Base-by-base conservation (phyloP, 345 rosid species). In the Citrus cavaleriei region DNA sequence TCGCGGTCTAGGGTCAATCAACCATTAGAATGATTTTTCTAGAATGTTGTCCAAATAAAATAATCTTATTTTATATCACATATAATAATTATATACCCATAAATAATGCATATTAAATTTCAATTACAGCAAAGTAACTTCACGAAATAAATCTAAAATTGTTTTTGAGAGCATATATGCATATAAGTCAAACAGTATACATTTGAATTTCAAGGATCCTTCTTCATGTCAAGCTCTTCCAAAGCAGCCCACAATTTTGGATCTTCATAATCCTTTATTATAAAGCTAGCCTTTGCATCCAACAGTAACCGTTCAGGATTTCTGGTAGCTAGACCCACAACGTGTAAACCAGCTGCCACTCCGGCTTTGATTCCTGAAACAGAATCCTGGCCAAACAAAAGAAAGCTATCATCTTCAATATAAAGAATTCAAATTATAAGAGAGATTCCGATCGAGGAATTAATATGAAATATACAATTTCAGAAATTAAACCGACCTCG, bases 341-440 rank as follows among this genome's bases (percentile, higher is more conserved):
- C 98, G 0, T 95, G 97, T 89, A 94, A 87, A 25, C 95, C 98
- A 16, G 98, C 99, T 10, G 95, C 98, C 76, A 94, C 98, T 80
- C 97, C 99, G 25, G 98, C 98, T 84, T 73, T 91, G 19, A 94
- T 97, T 76, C 98, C 98, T 0, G 98, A 93, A 46, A 86, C 84
- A 1, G 98, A 97, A 82, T 97, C 98, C 95, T 93, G 62, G 30
- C 68, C 77, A 49, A 76, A 24, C 38, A 46, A 71, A 70, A 32
- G 14, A 42, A 25, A 34, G 25, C 55, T 16, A 4, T 4, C 4
- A 18, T 81, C n/a, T 30, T 40, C 46, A 30, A 68, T 10, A 22
- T 28, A 10, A 70, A 65, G 46, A 54, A 22, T 13, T 34, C 46
- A 40, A 40, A 40, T 40, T 40, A 40, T 70, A 54, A n/a, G n/a